Percentiles rank a stretch among this genome's conserved stretches.
These are phyloP conservation scores for Filobasidium wieringae DNA, from an alignment of 768 basidiomycete genomes.

Conservation along the genomic window DNA sequence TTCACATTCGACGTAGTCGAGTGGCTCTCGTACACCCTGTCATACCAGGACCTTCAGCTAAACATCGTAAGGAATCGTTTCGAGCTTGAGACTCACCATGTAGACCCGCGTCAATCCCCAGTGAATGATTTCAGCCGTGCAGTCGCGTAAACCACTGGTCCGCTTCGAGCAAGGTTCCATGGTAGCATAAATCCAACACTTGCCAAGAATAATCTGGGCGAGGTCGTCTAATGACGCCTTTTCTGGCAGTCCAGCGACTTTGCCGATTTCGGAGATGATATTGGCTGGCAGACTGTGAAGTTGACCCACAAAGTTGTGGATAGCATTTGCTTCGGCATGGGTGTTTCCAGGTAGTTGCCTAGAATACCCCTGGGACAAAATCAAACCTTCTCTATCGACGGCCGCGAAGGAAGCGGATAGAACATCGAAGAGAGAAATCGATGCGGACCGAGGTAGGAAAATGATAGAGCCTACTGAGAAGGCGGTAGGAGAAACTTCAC, in stretches of 20 bases:
- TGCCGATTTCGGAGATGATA: neutral
- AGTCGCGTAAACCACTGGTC: conserved; percentile 73
- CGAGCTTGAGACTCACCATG: conserved; percentile 42
- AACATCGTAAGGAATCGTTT: neutral
- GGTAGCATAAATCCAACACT: conserved; percentile 78
- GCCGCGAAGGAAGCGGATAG: neutral
- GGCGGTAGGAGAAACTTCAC: conserved; percentile 28
- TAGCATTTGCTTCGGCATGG: conserved; percentile 90
- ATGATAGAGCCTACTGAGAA: conserved; percentile 36
- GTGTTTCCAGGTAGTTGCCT: conserved; percentile 84
- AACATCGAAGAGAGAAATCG: conserved; percentile 22
- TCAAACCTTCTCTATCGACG: conserved; percentile 29
- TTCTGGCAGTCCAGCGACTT: neutral
- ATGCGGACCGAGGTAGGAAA: conserved; percentile 24
- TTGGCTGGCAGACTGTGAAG: conserved; percentile 18
- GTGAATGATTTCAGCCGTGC: conserved; percentile 67
- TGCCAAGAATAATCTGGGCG: conserved; percentile 46
- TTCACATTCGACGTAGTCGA: conserved; percentile 87
- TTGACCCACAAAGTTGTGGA: conserved; percentile 55
- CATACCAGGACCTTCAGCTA: neutral
- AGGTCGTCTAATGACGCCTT: conserved; percentile 1
- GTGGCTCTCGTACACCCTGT: conserved; percentile 71
- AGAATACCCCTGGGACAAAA: conserved; percentile 73
- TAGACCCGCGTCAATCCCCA: conserved; percentile 61
- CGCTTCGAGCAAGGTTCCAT: conserved; percentile 90